These are phyloP conservation scores for Trichoderma asperellum DNA, from an alignment of 2,329 filamentous ascomycete species.

Conservation along the genomic window DNA sequence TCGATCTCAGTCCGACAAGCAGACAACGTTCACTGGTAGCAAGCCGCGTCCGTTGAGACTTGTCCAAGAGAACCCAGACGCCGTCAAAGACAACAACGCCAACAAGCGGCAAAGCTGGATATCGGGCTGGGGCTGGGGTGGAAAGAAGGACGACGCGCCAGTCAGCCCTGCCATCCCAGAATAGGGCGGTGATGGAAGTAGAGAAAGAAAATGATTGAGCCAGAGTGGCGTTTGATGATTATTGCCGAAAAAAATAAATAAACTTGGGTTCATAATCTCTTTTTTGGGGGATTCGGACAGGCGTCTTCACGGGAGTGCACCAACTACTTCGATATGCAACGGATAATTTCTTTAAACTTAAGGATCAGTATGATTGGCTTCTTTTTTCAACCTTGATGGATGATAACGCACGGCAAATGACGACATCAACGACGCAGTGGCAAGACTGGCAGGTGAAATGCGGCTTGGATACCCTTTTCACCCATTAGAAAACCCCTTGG, in stretches of 20 bases:
- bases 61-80: constrained; percentile 74
- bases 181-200: constrained; percentile 31
- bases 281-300: constrained; percentile 12
- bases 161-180: constrained; percentile 43
- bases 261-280: constrained; percentile 15
- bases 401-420: constrained; percentile 25
- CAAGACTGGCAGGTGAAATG: constrained; percentile 15
- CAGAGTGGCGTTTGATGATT: constrained; percentile 11
- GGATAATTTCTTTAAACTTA: constrained; percentile 23
- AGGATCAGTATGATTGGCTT: constrained; percentile 22
- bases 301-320: constrained; percentile 21
- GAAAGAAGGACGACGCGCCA: constrained; percentile 54
- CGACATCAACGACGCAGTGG: constrained; percentile 19
- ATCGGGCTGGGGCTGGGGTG: constrained; percentile 59
- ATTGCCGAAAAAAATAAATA: neutral
- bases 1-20: constrained; percentile 55
- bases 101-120: constrained; percentile 68
- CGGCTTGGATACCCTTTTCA: constrained; percentile 16
- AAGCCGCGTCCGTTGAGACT: constrained; percentile 85
- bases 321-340: constrained; percentile 25
- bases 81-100: constrained; percentile 55
- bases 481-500: constrained; percentile 14
- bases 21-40: constrained; percentile 62
- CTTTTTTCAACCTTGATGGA: constrained; percentile 18
- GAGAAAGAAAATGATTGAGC: constrained; percentile 8